Evolutionary conservation across 345 rosid species (phyloP), one percentile per base, ranked within the genome.

Genomic region (Moricandia moricandioides): DNA sequence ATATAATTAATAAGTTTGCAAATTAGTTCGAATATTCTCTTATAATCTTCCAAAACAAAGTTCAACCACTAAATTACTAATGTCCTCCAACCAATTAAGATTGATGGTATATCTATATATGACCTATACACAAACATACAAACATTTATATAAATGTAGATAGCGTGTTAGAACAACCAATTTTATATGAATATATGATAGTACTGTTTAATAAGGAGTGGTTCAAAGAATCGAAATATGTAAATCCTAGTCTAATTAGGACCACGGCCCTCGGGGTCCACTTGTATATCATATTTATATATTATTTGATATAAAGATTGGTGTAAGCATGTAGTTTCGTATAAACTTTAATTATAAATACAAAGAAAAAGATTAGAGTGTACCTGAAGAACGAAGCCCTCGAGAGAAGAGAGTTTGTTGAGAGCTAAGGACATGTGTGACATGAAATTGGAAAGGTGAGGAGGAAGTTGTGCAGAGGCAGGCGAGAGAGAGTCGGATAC

Each of bases 351-450:
- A 12, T 6, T 26, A 7, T 2, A 63, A 31, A 56, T 2, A 7
- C 34, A 45, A 30, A 34, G 6, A 45, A 16, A 27, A 7, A 4
- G 4, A 45, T 30, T 30, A 47, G 47, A 59, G 37, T 57, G 9
- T 81, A 96, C 99, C 99, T 96, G 98, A 75, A 92, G 86, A 66
- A 96, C 97, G 51, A 92, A 91, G 31, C 89, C 89, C 82, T 96
- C 96, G 14, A 91, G 83, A 5, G 95, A 70, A 27, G 98, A 89
- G 76, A 96, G 98, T 85, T 96, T 96, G 87, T 82, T 96, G 83
- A 96, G 92, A 78, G 98, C 99, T 0, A 85, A 34, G 51, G 98
- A 91, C 99, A 96, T 96, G 56, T 92, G 98, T 56, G 91, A 88
- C 98, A 96, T 96, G 86, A 88, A 92, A 83, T 88, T 96, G 24